A percentile compares a stretch with the other conserved stretches of the same genome.
Evolutionary conservation across 306 rosid species (phyloP).

Genomic region (Parietaria judaica): DNA sequence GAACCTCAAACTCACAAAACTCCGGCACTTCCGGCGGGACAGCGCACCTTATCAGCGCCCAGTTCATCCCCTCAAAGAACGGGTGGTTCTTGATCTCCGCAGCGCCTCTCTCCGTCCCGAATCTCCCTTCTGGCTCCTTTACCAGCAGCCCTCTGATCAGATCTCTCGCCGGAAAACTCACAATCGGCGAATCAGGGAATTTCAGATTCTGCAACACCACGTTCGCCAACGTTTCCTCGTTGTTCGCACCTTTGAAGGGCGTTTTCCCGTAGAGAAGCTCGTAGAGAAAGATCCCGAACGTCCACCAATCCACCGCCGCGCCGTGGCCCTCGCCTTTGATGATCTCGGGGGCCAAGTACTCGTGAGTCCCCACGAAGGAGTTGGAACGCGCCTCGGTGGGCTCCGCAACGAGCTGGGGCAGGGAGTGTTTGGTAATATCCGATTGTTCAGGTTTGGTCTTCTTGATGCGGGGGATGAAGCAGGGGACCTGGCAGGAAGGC

Average conservation of each 20-base stretch:
- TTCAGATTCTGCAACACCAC: constrained; percentile 61
- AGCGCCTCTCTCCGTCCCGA: constrained; percentile 76
- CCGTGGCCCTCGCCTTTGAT: constrained; percentile 91
- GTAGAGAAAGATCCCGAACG: constrained; percentile 78
- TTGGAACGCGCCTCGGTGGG: constrained; percentile 82
- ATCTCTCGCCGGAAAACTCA: constrained; percentile 68
- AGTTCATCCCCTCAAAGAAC: constrained; percentile 76
- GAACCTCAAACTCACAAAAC: constrained; percentile 43
- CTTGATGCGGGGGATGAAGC: constrained; percentile 84
- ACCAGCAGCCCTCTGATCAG: constrained; percentile 68
- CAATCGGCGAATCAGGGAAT: constrained; percentile 63
- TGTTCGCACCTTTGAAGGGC: constrained; percentile 66
- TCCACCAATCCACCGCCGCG: constrained; percentile 97
- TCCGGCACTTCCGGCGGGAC: constrained; percentile 77
- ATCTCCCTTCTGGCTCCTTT: constrained; percentile 73
- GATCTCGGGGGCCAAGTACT: constrained; percentile 88
- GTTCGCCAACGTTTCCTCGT: constrained; percentile 73
- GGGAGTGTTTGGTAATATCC: constrained; percentile 41
- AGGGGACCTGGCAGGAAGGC: constrained; percentile 72
- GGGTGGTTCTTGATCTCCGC: constrained; percentile 89
- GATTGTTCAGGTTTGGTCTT: constrained; percentile 45
- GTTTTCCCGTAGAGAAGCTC: constrained; percentile 77
- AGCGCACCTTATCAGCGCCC: constrained; percentile 82
- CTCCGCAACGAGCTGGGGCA: constrained; percentile 91
- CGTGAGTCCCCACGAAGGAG: constrained; percentile 89